Conservation (phyloP, 2,329 filamentous ascomycete species). For the Thermoascus crustaceus region DNA sequence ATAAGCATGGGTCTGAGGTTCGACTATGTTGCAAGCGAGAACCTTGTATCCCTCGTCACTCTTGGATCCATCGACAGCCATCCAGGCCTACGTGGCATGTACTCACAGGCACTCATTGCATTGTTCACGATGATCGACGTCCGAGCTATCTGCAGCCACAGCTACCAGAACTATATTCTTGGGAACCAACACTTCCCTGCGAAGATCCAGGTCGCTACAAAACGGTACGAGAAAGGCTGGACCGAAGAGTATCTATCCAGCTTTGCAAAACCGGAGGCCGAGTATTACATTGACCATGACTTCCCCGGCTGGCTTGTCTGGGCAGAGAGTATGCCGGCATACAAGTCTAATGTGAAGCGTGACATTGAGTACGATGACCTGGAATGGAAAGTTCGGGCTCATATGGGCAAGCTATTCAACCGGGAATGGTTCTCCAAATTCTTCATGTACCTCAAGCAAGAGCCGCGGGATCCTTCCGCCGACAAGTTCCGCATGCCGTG, state of each 20-base stretch:
- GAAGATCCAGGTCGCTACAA: slow-evolving; percentile 64
- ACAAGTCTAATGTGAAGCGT: slow-evolving; percentile 58
- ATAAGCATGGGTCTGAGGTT: slow-evolving; percentile 89
- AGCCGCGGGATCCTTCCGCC: slow-evolving; percentile 70
- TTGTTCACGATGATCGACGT: slow-evolving; percentile 82
- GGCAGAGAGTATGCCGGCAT: slow-evolving; percentile 78
- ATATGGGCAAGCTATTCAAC: slow-evolving; percentile 73
- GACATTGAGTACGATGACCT: slow-evolving; percentile 71
- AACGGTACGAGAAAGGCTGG: slow-evolving; percentile 66
- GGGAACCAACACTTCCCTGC: slow-evolving; percentile 72
- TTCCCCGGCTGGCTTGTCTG: slow-evolving; percentile 95
- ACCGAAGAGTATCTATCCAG: slow-evolving; percentile 68
- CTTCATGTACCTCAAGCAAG: slow-evolving; percentile 93
- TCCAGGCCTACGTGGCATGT: slow-evolving; percentile 72
- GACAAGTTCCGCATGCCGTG: slow-evolving; percentile 88
- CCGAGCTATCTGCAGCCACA: slow-evolving; percentile 75
- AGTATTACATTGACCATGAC: slow-evolving; percentile 87
- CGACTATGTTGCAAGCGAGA: slow-evolving; percentile 70
- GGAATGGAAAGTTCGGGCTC: slow-evolving; percentile 63
- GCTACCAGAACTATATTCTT: slow-evolving; percentile 76
- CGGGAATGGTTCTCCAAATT: slow-evolving; percentile 78
- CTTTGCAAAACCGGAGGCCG: slow-evolving; percentile 68
- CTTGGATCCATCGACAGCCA: slow-evolving; percentile 83
- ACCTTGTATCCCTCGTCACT: slow-evolving; percentile 75
- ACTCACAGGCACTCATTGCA: slow-evolving; percentile 68